Conservation (phyloP, 345 rosid species). For the Rhodamnia rubescens region DNA sequence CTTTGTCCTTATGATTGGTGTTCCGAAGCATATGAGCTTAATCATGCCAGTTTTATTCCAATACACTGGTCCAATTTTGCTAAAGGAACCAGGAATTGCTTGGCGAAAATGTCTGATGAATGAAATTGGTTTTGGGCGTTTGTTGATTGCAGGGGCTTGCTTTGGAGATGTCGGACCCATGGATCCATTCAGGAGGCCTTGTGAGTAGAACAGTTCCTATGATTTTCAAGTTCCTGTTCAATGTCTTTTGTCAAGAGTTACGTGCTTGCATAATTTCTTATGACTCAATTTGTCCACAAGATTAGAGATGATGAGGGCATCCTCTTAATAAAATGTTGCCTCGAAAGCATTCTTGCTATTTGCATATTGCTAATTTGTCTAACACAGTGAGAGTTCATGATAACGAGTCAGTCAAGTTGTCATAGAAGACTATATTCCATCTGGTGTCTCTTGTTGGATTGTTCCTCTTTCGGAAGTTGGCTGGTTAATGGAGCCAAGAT, state of each 20-base stretch:
- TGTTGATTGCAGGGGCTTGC: too few species aligned
- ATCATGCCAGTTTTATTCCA: too few species aligned
- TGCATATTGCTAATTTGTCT: neutral
- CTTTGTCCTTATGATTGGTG: neutral
- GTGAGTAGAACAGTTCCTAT: too few species aligned
- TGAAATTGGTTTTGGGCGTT: too few species aligned
- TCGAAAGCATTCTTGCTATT: neutral
- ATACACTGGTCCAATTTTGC: too few species aligned
- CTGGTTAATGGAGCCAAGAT: too few species aligned
- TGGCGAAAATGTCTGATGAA: too few species aligned
- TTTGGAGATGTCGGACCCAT: too few species aligned
- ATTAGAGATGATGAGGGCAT: neutral
- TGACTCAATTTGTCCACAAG: neutral
- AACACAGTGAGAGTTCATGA: neutral
- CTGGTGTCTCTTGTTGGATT: neutral
- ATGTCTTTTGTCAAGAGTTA: neutral
- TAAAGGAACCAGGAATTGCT: neutral
- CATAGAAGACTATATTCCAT: neutral
- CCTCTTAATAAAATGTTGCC: neutral
- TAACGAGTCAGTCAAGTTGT: neutral
- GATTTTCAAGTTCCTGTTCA: too few species aligned
- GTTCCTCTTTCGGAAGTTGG: neutral
- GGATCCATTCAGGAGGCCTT: too few species aligned
- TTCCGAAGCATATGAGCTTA: neutral
- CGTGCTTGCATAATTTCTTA: neutral